These are phyloP conservation scores for Metarhizium album DNA, from an alignment of 2,329 filamentous ascomycete species.

Conservation along the genomic window DNA sequence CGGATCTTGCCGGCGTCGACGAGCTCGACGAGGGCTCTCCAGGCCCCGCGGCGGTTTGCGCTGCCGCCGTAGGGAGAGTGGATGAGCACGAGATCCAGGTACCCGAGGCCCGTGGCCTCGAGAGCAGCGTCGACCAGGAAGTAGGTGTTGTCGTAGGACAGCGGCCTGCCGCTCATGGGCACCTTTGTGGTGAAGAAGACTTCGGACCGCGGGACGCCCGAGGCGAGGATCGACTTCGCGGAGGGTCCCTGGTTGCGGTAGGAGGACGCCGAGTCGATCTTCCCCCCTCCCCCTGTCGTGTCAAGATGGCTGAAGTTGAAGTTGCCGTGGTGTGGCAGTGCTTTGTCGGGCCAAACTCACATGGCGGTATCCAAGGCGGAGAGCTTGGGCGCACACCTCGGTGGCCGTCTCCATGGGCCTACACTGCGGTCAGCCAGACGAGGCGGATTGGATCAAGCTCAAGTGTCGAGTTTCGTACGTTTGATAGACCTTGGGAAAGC, in stretches of 20 bases:
- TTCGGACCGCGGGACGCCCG: slow-evolving; percentile 32
- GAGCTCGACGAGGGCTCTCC: slow-evolving; percentile 52
- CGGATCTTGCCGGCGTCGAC: slow-evolving; percentile 51
- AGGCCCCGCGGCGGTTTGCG: slow-evolving; percentile 44
- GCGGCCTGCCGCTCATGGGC: slow-evolving; percentile 24
- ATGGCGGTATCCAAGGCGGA: slow-evolving; percentile 43
- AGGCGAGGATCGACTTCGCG: slow-evolving; percentile 32
- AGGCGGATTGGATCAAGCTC: no score
- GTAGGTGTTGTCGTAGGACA: slow-evolving; percentile 53
- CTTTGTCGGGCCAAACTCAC: slow-evolving; percentile 20
- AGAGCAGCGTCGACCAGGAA: slow-evolving; percentile 54
- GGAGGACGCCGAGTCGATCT: slow-evolving; percentile 43
- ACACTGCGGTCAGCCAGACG: not conserved
- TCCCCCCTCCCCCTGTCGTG: not conserved
- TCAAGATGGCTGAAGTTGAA: not conserved
- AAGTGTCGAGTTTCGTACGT: slow-evolving; percentile 26
- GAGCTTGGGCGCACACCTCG: slow-evolving; percentile 32
- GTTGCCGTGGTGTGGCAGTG: no score
- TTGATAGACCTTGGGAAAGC: slow-evolving; percentile 35
- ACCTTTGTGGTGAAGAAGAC: slow-evolving; percentile 49
- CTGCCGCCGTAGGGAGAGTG: slow-evolving; percentile 51
- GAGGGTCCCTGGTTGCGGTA: slow-evolving; percentile 41
- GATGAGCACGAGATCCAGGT: slow-evolving; percentile 57
- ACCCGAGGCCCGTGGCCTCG: slow-evolving; percentile 48
- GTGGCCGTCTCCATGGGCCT: slow-evolving; percentile 20